phyloP scores from a whole-genome alignment of 2,329 filamentous ascomycete genomes.

The Nannizziopsis arthrosporioides region DNA sequence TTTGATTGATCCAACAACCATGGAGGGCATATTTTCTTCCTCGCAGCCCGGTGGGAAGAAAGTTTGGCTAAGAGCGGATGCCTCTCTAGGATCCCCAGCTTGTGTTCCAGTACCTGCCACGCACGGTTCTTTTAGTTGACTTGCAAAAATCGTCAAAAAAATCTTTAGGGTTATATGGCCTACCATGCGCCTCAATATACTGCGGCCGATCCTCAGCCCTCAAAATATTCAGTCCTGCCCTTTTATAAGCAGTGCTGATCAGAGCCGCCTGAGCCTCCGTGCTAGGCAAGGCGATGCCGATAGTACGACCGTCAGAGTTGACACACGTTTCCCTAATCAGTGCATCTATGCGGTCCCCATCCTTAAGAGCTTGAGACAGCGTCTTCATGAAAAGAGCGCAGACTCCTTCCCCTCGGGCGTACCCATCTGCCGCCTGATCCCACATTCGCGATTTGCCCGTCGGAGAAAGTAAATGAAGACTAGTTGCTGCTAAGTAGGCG shows the following conservation, averaged over 20 bases:
- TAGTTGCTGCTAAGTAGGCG: slow-evolving; percentile 9
- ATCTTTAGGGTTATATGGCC: slow-evolving; percentile 23
- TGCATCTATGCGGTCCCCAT: slow-evolving; percentile 26
- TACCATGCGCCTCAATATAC: slow-evolving; percentile 39
- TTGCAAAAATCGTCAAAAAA: neutral
- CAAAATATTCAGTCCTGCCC: slow-evolving; percentile 18
- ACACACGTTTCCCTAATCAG: slow-evolving; percentile 23
- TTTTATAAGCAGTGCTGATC: slow-evolving; percentile 24
- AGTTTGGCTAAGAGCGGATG: slow-evolving; percentile 14
- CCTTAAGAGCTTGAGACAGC: slow-evolving; percentile 22
- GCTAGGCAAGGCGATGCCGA: slow-evolving; percentile 18
- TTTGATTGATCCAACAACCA: slow-evolving; percentile 21
- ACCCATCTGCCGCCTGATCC: slow-evolving; percentile 28
- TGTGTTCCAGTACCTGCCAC: slow-evolving; percentile 18
- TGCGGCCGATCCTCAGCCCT: slow-evolving; percentile 23
- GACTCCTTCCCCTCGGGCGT: slow-evolving; percentile 27
- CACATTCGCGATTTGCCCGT: slow-evolving; percentile 24
- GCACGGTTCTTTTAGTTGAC: too few species aligned
- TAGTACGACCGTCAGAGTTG: slow-evolving; percentile 23
- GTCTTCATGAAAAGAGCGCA: slow-evolving; percentile 24
- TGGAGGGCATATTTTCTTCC: neutral
- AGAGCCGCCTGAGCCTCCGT: slow-evolving; percentile 19
- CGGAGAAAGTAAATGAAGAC: slow-evolving; percentile 12
- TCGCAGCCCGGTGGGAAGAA: slow-evolving; percentile 14
- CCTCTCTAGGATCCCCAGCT: slow-evolving; percentile 25